Base-by-base conservation (phyloP, 1,139 yeast genomes). In the Blastobotrys petasosporus region DNA sequence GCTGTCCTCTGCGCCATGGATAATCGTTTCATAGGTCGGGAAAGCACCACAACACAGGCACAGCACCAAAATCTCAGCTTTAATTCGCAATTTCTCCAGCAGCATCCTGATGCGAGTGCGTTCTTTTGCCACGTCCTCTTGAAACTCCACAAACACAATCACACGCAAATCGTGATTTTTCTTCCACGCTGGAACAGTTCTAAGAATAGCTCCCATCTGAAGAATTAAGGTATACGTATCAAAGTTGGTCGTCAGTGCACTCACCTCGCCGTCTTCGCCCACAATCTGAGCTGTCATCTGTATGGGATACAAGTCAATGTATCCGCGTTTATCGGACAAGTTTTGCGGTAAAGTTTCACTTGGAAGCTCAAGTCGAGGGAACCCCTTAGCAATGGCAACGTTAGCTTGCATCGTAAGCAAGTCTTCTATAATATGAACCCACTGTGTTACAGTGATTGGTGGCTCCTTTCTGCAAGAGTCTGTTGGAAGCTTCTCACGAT, bases 361-460 rank as follows among this genome's bases (percentile, higher is more conserved):
- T 0, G 95, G 95, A 16, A 84, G 67, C 10, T 75, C 70, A 49
- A 90, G 60, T 8, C 68, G 58, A 5, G 78, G 74, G 58, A 92
- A 92, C 8, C 95, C 95, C 41, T 86, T 87, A 0, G 97, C 96
- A 41, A 92, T 82, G 0, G 96, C 97, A 30, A 92, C 88, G 42
- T 94, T 90, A 1, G 94, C 85, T 59, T 85, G 87, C 82, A 92
- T 78, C n/a, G 88, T 73, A n/a, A 92, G 74, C 55, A 92, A 71
- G 63, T 92, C 98, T 61, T 92, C 98, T 29, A 92, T 77, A 29
- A 88, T 79, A 54, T 87, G 87, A 31, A 92, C 95, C 97, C 97
- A 92, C 60, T 87, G 90, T 41, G 76, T 76, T 9, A 86, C 76
- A 2, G 80, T 73, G 10, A 88, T 78, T 49, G 81, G 81, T 32